phyloP scores from a whole-genome alignment of 2,329 filamentous ascomycete species.

The Zymoseptoria brevis region DNA sequence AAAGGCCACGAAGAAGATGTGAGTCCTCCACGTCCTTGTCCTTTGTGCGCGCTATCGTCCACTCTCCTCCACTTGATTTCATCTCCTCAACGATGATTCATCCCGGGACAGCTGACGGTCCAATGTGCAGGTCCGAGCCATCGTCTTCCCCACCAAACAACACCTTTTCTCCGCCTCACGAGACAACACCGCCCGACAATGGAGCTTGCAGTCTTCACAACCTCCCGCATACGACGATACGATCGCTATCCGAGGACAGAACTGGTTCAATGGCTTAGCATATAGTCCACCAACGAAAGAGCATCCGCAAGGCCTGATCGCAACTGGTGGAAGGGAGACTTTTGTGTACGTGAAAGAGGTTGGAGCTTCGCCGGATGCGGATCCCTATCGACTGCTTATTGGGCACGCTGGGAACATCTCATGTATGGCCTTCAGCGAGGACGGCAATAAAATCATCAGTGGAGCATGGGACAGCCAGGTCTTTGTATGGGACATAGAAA shows the following conservation, averaged over 20 bases:
- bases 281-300: constrained; percentile 62
- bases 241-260: constrained; percentile 70
- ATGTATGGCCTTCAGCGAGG: constrained; percentile 67
- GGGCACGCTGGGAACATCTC: constrained; percentile 87
- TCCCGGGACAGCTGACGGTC: constrained; percentile 12
- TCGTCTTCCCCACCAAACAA: constrained; percentile 66
- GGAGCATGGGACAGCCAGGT: constrained; percentile 91
- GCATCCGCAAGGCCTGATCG: constrained; percentile 69
- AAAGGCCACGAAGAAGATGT: constrained; percentile 91
- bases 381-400: constrained; percentile 76
- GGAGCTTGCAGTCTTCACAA: constrained; percentile 60
- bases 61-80: not conserved
- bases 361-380: constrained; percentile 56
- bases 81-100: not conserved
- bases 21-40: constrained; percentile 32
- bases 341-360: constrained; percentile 85
- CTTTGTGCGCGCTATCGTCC: not conserved
- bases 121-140: constrained; percentile 66
- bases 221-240: constrained; percentile 68
- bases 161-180: constrained; percentile 77
- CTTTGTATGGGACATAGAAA: constrained; percentile 75
- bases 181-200: constrained; percentile 82
- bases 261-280: constrained; percentile 80
- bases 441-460: constrained; percentile 70
- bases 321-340: constrained; percentile 84